A percentile compares a stretch with the other conserved stretches of the same genome.
Conservation (phyloP, 2,329 filamentous ascomycete species). For the Fusarium graminum region DNA sequence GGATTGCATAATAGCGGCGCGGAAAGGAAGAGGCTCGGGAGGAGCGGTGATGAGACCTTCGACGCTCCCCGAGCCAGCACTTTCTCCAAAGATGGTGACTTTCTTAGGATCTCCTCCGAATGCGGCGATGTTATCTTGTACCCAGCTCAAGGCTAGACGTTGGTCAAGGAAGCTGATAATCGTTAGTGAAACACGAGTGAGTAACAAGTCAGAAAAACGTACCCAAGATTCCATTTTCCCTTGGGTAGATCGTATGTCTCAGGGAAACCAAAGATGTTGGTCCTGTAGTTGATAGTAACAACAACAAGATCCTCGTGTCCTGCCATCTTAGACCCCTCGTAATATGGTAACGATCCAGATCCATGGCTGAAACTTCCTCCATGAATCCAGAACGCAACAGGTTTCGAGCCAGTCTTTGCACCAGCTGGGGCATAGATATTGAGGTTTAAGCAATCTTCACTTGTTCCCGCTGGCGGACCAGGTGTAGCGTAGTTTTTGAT, state of each 20-base stretch:
- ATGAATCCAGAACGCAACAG: conserved; percentile 61
- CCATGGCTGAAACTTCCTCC: conserved; percentile 58
- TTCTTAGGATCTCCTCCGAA: conserved; percentile 62
- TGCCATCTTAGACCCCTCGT: conserved; percentile 58
- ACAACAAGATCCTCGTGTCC: conserved; percentile 60
- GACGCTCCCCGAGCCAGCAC: conserved; percentile 69
- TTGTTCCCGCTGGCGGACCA: conserved; percentile 42
- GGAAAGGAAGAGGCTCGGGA: conserved; percentile 48
- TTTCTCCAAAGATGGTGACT: conserved; percentile 67
- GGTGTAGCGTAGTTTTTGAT: conserved; percentile 47
- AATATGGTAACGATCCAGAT: conserved; percentile 53
- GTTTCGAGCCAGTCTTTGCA: conserved; percentile 49
- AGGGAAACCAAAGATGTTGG: conserved; percentile 59
- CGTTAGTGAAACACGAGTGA: not conserved
- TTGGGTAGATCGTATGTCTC: conserved; percentile 45
- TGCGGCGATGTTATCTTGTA: conserved; percentile 62
- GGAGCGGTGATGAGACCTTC: conserved; percentile 48
- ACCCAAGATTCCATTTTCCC: conserved; percentile 45
- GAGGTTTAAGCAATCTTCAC: conserved; percentile 54
- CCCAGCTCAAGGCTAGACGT: conserved; percentile 62
- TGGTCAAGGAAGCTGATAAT: conserved; percentile 51
- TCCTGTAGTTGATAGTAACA: conserved; percentile 62
- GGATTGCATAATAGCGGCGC: conserved; percentile 49
- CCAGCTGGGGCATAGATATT: conserved; percentile 51
- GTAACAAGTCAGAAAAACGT: fast-evolving